Base-by-base conservation (phyloP, 75 land plant genomes). In the Selaginella moellendorffii region DNA sequence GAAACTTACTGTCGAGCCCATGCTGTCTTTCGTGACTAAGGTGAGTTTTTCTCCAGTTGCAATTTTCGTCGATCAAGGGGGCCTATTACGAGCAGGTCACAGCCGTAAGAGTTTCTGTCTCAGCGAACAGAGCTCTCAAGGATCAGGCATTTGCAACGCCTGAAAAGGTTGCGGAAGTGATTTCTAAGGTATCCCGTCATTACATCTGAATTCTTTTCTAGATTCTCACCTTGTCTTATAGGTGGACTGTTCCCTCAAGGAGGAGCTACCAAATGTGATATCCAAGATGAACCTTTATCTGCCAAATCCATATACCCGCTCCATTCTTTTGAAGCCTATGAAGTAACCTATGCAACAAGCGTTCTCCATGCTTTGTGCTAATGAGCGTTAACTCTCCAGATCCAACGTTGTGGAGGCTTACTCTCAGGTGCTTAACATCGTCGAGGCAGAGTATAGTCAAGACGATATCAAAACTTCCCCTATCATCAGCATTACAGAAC, bases 1-100 rank as follows among this genome's bases (percentile, higher is more conserved):
- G 31, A 90, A 95, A 71, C 72, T 82, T 56, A 78, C 80, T 58
- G 87, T 95, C 65, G 99, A 95, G 63, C 99, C 99, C n/a, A 74
- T 90, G 86, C 91, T 90, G 60, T 90, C 97, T 28, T 95, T 95
- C 69, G 90, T 90, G 65, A 81, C 99, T 52, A 95, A 95, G 99
- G 99, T 95, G 20, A 8, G 68, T 29, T 56, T 29, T 25, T 36
- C 10, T 36, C 46, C 46, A 5, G 46, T 36, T 36, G n/a, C n/a
- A n/a, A n/a, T n/a, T n/a, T n/a, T n/a, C n/a, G n/a, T n/a, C n/a
- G n/a, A n/a, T n/a, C n/a, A n/a, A n/a, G 19, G 5, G 18, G 2
- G 29, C 31, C 12, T 26, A 29, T 27, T 28, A 17, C 56, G 63
- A 1, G 30, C 59, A 85, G 90, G 96, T 81, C 5, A 83, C 98